These are phyloP conservation scores for Leishmania turanica DNA, from an alignment of 208 protist genomes.

Conservation along the genomic window DNA sequence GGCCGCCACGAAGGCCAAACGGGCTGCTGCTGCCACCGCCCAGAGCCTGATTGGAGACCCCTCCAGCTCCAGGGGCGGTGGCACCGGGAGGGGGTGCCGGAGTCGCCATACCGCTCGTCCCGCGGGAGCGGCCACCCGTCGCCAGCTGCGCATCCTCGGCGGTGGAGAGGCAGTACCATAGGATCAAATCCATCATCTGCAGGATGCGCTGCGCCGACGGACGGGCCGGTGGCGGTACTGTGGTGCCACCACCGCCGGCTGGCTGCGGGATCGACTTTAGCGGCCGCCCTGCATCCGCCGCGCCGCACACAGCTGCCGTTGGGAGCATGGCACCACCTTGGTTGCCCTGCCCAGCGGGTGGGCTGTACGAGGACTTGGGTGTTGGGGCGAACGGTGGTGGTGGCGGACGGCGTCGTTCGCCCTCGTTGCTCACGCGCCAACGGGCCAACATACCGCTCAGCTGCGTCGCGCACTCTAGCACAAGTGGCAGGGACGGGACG, in stretches of 20 bases:
- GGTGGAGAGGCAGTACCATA: conserved; percentile 65
- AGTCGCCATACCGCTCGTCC: conserved; percentile 27
- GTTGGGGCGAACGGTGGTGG: too few relatives aligned
- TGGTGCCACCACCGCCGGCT: neutral
- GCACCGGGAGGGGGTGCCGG: conserved; percentile 13
- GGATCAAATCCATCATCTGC: conserved; percentile 37
- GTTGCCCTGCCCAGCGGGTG: neutral
- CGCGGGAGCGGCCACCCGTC: conserved; percentile 15
- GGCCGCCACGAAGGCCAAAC: conserved; percentile 5
- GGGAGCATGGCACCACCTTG: neutral
- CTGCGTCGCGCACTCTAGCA: conserved; percentile 32
- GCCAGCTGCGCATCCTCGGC: conserved; percentile 26
- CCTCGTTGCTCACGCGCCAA: conserved; percentile 20
- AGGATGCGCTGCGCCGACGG: conserved; percentile 9
- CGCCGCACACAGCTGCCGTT: neutral
- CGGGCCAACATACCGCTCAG: conserved; percentile 23
- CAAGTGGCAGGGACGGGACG: conserved; percentile 26
- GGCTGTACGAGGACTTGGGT: neutral
- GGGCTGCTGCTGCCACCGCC: conserved; percentile 24
- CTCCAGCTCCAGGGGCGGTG: neutral
- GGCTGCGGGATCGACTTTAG: neutral
- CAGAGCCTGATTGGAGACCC: neutral
- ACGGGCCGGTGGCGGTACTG: neutral
- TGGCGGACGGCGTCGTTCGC: conserved; percentile 3
- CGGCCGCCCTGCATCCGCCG: neutral